A percentile compares a stretch with the other conserved stretches of the same genome.
Evolutionary conservation across 306 rosid species (phyloP).

Genomic region (Comarum palustre): DNA sequence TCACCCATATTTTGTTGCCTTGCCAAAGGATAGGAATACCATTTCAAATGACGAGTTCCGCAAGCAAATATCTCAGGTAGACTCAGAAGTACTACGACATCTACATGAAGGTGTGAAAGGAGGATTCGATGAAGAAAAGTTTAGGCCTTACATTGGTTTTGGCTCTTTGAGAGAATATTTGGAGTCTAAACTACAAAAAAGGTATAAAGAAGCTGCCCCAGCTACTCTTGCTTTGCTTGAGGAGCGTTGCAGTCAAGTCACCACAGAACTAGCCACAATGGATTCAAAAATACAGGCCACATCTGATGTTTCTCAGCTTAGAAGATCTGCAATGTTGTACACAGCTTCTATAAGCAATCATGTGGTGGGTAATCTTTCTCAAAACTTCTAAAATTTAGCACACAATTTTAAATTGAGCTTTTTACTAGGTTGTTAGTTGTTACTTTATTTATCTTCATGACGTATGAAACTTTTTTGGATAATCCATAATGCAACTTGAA

Average conservation of each 20-base stretch:
- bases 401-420: neutral
- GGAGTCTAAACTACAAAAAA: constrained; percentile 91
- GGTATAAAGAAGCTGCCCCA: constrained; percentile 97
- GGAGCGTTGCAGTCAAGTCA: constrained; percentile 84
- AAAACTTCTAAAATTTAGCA: neutral
- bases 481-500: neutral
- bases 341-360: constrained; percentile 85
- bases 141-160: constrained; percentile 69
- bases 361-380: constrained; percentile 57
- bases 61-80: constrained; percentile 81
- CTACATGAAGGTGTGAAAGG: constrained; percentile 79
- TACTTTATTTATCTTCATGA: neutral
- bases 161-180: constrained; percentile 69
- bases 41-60: constrained; percentile 93
- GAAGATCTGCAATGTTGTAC: constrained; percentile 74
- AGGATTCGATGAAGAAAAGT: constrained; percentile 91
- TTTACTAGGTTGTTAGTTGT: neutral
- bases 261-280: constrained; percentile 57
- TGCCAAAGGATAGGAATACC: constrained; percentile 75
- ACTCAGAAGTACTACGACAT: constrained; percentile 74
- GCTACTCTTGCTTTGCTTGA: constrained; percentile 94
- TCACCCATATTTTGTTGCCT: constrained; percentile 80
- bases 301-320: constrained; percentile 83
- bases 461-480: neutral
- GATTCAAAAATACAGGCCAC: constrained; percentile 77